Evolutionary conservation across 192 early-diverging fungal genomes (phyloP).

Genomic region (Coemansia interrupta): DNA sequence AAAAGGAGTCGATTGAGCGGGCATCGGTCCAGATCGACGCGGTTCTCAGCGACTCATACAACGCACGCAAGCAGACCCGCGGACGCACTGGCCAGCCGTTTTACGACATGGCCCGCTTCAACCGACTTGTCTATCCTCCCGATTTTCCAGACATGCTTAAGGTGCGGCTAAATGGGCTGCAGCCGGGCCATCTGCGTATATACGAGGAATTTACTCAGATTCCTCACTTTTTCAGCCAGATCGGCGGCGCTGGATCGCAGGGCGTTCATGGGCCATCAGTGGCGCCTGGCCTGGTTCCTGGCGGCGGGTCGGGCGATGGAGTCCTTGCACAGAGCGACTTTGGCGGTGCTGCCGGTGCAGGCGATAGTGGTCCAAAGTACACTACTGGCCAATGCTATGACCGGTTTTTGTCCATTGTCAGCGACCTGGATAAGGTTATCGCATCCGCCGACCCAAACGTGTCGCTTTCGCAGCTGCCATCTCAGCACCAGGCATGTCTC

Average conservation of each 20-base stretch:
- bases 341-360: neutral
- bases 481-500: conserved; percentile 73
- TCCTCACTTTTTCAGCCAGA: conserved; percentile 59
- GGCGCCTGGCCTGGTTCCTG: conserved; percentile 1
- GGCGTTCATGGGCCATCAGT: conserved; percentile 4
- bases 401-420: conserved; percentile 57
- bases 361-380: conserved; percentile 10
- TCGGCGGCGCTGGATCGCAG: conserved; percentile 24
- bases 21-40: conserved; percentile 93
- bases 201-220: conserved; percentile 83
- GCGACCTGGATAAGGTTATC: conserved; percentile 77
- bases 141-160: conserved; percentile 85
- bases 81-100: conserved; percentile 87
- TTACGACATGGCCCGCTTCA: conserved; percentile 80
- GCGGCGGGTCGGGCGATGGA: conserved; percentile 4
- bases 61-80: conserved; percentile 79
- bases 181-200: conserved; percentile 70
- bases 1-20: conserved; percentile 94
- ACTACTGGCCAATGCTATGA: conserved; percentile 46
- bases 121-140: conserved; percentile 72
- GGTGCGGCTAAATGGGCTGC: conserved; percentile 77
- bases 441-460: conserved; percentile 41
- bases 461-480: conserved; percentile 64
- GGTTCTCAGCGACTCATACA: conserved; percentile 63
- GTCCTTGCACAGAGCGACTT: conserved; percentile 7